phyloP scores from a whole-genome alignment of 495 filamentous ascomycete species.

The Penicillium subrubescens region DNA sequence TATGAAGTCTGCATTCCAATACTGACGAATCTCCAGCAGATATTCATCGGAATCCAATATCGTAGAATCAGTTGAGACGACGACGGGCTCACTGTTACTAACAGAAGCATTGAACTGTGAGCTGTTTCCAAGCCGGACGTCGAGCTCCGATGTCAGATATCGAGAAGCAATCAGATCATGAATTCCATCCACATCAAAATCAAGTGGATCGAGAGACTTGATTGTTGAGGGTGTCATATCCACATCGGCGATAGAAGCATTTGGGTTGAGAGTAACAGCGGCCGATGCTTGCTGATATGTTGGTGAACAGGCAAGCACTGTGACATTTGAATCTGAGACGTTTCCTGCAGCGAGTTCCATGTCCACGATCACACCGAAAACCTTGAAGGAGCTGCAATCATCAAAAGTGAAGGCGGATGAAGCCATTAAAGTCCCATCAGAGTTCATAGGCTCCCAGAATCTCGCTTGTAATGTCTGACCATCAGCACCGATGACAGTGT shows the following conservation, averaged over 20 bases:
- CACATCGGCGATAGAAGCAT: slow-evolving; percentile 9
- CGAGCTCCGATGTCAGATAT: background rate
- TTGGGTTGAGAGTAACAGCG: slow-evolving; percentile 12
- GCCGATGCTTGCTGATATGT: slow-evolving; percentile 18
- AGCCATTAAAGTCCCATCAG: background rate
- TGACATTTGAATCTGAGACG: slow-evolving; percentile 14
- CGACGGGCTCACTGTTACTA: background rate
- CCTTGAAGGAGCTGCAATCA: slow-evolving; percentile 9
- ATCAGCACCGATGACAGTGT: slow-evolving; percentile 2
- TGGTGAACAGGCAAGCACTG: slow-evolving; percentile 18
- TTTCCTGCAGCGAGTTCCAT: slow-evolving; percentile 5
- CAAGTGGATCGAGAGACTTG: background rate
- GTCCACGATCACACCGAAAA: slow-evolving; percentile 22
- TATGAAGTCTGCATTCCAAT: slow-evolving; percentile 29
- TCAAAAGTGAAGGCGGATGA: slow-evolving; percentile 11
- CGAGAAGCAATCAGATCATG: slow-evolving; percentile 8
- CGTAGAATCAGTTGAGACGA: background rate
- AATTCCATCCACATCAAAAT: slow-evolving; percentile 3
- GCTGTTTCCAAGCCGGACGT: background rate
- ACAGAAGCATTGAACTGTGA: background rate
- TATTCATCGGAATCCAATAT: slow-evolving; percentile 6
- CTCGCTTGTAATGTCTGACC: slow-evolving; percentile 9
- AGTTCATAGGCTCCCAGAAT: slow-evolving; percentile 26
- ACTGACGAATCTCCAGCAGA: background rate
- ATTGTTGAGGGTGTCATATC: background rate